Conservation (phyloP, 805 yeast species). For the Starmerella asiatica region DNA sequence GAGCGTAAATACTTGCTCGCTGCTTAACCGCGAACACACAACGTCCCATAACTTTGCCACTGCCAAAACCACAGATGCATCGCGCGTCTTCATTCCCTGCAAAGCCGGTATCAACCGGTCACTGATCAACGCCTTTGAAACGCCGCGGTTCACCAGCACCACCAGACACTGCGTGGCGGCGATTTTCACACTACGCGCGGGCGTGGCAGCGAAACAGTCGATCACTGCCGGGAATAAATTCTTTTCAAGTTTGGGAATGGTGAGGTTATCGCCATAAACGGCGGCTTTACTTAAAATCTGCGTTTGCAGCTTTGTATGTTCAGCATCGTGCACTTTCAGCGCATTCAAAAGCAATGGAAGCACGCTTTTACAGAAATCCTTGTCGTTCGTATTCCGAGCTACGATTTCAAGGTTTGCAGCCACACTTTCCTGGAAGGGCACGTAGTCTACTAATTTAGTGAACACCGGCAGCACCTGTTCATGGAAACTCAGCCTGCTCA, state of each 20-base stretch:
- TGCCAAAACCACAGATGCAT: constrained; percentile 45
- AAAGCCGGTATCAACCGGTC: constrained; percentile 77
- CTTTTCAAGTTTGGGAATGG: constrained; percentile 58
- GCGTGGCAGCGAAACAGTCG: constrained; percentile 67
- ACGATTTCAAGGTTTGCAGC: constrained; percentile 39
- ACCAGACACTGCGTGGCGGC: constrained; percentile 19
- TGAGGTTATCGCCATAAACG: constrained; percentile 36
- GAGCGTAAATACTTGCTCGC: constrained; percentile 40
- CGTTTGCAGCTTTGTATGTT: constrained; percentile 37
- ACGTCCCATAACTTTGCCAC: constrained; percentile 34
- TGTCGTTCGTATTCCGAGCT: constrained; percentile 36
- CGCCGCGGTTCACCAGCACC: constrained; percentile 18
- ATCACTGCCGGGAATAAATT: constrained; percentile 62
- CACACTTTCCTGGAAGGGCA: constrained; percentile 33
- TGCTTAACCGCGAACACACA: constrained; percentile 30
- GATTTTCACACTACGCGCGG: constrained; percentile 64
- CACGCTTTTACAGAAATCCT: constrained; percentile 38
- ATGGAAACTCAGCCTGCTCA: constrained; percentile 67
- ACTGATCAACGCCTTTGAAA: constrained; percentile 56
- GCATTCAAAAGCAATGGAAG: constrained; percentile 33
- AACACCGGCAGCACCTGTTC: constrained; percentile 47
- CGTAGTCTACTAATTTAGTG: constrained; percentile 29
- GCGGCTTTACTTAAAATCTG: constrained; percentile 35
- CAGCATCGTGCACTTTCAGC: constrained; percentile 23
- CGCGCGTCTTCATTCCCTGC: constrained; percentile 62